Percentiles rank a stretch among this genome's conserved stretches.
Evolutionary conservation across 192 early-diverging fungal genomes (phyloP).

Genomic region (Umbelopsis sp.): DNA sequence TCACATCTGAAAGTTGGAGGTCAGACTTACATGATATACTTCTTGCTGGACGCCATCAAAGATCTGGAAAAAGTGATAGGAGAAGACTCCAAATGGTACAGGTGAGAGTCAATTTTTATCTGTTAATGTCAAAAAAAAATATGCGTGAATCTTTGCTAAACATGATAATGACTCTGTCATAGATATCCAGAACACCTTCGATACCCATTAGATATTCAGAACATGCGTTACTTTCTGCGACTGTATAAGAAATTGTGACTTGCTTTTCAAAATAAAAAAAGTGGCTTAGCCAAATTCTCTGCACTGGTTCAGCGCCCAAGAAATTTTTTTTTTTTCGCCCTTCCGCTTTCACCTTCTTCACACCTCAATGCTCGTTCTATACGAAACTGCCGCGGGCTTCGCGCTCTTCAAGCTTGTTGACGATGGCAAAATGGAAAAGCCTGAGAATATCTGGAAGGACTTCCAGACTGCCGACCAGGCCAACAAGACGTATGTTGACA

Average conservation of each 20-base stretch:
- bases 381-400: constrained; percentile 96
- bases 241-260: constrained; percentile 68
- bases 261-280: not conserved
- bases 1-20: constrained; percentile 78
- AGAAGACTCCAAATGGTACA: constrained; percentile 78
- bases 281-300: constrained; percentile 7
- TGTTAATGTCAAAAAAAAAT: not conserved
- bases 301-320: not conserved
- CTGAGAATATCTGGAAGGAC: constrained; percentile 84
- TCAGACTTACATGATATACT: constrained; percentile 88
- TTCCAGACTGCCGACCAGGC: constrained; percentile 89
- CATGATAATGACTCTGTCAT: not conserved
- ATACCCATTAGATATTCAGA: constrained; percentile 82
- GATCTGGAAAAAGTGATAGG: constrained; percentile 66
- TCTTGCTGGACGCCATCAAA: constrained; percentile 81
- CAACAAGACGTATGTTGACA: constrained; percentile 75
- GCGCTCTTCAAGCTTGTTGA: constrained; percentile 95
- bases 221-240: constrained; percentile 92
- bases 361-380: constrained; percentile 85
- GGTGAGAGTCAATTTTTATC: constrained; percentile 39
- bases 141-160: not conserved
- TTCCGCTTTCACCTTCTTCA: constrained; percentile 26
- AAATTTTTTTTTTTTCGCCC: constrained; percentile 25
- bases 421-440: constrained; percentile 85
- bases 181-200: constrained; percentile 58